Percentiles rank a stretch among this genome's conserved stretches.
Conservation (phyloP, 768 basidiomycete species). For the Pleurotus tuoliensis region DNA sequence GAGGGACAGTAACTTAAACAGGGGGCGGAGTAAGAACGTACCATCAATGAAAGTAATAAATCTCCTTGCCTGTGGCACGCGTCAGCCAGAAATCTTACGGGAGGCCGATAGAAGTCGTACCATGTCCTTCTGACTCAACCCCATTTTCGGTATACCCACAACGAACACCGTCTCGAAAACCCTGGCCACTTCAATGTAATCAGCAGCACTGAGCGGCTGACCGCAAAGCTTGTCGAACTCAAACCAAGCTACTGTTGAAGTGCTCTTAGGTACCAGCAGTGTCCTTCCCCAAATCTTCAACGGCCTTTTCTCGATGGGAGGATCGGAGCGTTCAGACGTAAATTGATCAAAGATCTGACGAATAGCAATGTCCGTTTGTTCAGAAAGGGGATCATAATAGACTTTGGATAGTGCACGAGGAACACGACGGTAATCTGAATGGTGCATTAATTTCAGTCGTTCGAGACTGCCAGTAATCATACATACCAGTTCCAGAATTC, state of each 20-base stretch:
- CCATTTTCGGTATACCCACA: conserved; percentile 85
- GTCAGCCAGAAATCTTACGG: too few species aligned
- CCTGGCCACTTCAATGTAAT: conserved; percentile 92
- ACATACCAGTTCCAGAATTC: conserved; percentile 87
- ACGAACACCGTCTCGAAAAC: conserved; percentile 88
- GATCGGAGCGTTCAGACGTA: conserved; percentile 52
- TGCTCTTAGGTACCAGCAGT: conserved; percentile 75
- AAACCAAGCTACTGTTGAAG: conserved; percentile 79
- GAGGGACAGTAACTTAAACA: not conserved
- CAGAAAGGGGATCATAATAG: conserved; percentile 80
- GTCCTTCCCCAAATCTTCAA: conserved; percentile 90
- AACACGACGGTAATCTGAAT: conserved; percentile 87
- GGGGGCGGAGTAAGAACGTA: conserved; percentile 25
- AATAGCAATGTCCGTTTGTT: conserved; percentile 65
- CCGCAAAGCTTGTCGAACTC: conserved; percentile 85
- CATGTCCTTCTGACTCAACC: conserved; percentile 80
- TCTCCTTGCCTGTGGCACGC: conserved; percentile 63
- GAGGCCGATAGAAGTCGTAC: conserved; percentile 31
- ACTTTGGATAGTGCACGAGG: conserved; percentile 92
- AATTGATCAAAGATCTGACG: conserved; percentile 80
- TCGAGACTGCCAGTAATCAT: not conserved
- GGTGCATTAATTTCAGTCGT: conserved; percentile 4
- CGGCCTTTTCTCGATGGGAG: conserved; percentile 55
- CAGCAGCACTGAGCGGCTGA: conserved; percentile 86
- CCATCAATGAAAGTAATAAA: conserved; percentile 99